phyloP scores from a whole-genome alignment of 2,329 filamentous ascomycete species.

The Sphaerulina populicola region DNA sequence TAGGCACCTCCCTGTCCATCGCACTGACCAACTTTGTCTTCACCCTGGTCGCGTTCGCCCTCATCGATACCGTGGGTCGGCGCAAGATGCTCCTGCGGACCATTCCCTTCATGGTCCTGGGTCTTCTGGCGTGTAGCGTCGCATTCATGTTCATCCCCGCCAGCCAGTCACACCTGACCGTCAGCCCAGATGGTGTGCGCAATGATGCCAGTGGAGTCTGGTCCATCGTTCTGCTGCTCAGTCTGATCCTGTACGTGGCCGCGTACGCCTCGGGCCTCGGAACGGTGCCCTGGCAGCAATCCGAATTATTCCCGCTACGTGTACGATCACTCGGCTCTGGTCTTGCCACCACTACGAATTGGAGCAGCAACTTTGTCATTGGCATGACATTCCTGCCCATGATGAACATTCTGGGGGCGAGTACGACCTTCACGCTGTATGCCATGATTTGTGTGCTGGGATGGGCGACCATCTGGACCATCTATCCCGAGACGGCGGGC shows the following conservation, averaged over 20 bases:
- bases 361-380: constrained; percentile 73
- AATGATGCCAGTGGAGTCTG: constrained; percentile 17
- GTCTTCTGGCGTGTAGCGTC: constrained; percentile 61
- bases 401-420: constrained; percentile 66
- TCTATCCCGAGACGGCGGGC: constrained; percentile 82
- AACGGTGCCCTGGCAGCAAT: constrained; percentile 94
- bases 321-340: constrained; percentile 66
- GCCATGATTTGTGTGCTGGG: constrained; percentile 60
- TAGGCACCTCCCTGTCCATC: constrained; percentile 39
- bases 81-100: constrained; percentile 65
- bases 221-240: constrained; percentile 55
- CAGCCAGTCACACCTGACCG: constrained; percentile 16
- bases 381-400: constrained; percentile 81
- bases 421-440: constrained; percentile 76
- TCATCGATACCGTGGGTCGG: constrained; percentile 40
- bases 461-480: constrained; percentile 54
- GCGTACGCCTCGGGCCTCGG: constrained; percentile 80
- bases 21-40: constrained; percentile 41
- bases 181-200: background rate
- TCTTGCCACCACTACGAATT: constrained; percentile 72
- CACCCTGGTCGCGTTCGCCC: constrained; percentile 40
- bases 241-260: constrained; percentile 76
- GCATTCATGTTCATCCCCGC: constrained; percentile 57
- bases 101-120: constrained; percentile 72
- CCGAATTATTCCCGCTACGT: constrained; percentile 69